A percentile compares a stretch with the other conserved stretches of the same genome.
Evolutionary conservation across 345 rosid genomes (phyloP).

Genomic region (Mercurialis annua): DNA sequence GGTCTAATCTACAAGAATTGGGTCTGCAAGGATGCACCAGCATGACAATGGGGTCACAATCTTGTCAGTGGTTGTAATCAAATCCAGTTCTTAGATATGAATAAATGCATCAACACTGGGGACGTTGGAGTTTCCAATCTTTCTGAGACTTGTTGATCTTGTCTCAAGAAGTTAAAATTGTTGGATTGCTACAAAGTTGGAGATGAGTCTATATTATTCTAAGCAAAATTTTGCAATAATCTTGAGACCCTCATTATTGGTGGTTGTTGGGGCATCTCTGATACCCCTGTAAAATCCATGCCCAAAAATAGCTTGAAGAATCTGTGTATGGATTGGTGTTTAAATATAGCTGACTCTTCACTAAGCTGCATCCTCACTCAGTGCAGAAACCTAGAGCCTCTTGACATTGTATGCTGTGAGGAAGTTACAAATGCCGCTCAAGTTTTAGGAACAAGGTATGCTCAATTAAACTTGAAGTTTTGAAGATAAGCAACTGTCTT

Average conservation of each 20-base stretch:
- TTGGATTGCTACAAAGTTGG: slow-evolving; percentile 77
- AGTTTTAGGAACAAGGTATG: slow-evolving; percentile 34
- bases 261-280: slow-evolving; percentile 73
- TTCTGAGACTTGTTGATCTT: slow-evolving; percentile 59
- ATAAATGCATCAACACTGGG: slow-evolving; percentile 78
- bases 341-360: slow-evolving; percentile 66
- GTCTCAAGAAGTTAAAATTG: slow-evolving; percentile 70
- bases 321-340: slow-evolving; percentile 95
- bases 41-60: slow-evolving; percentile 60
- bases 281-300: slow-evolving; percentile 52
- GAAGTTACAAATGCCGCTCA: slow-evolving; percentile 64
- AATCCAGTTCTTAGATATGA: slow-evolving; percentile 62
- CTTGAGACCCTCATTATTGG: slow-evolving; percentile 82
- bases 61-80: slow-evolving; percentile 69
- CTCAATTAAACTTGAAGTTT: slow-evolving; percentile 50
- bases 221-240: slow-evolving; percentile 61
- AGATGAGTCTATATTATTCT: slow-evolving; percentile 53
- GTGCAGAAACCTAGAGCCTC: slow-evolving; percentile 78
- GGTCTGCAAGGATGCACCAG: slow-evolving; percentile 77
- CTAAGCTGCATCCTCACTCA: slow-evolving; percentile 53
- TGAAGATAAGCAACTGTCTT: slow-evolving; percentile 73
- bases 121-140: slow-evolving; percentile 61
- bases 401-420: slow-evolving; percentile 87
- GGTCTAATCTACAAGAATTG: slow-evolving; percentile 53
- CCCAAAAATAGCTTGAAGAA: slow-evolving; percentile 62